A percentile compares a stretch with the other conserved stretches of the same genome.
These are phyloP conservation scores for Boeremia lycopersici DNA, from an alignment of 2,329 filamentous ascomycete species.

Conservation along the genomic window DNA sequence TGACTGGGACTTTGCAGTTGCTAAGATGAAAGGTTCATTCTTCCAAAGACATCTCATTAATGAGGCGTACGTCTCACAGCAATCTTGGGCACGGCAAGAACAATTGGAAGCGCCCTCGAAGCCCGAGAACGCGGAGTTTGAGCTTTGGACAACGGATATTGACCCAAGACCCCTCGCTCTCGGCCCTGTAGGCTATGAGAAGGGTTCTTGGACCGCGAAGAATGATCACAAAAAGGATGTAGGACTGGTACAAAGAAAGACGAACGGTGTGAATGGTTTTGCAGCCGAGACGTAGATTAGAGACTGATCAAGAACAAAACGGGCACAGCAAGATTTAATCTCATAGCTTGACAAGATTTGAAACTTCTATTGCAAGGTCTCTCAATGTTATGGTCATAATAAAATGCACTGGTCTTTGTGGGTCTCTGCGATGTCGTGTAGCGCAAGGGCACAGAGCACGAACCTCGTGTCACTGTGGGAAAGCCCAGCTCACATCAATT, in stretches of 20 bases:
- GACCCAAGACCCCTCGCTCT: conserved; percentile 1
- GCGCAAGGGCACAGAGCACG: neutral
- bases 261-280: neutral
- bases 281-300: neutral
- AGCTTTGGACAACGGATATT: conserved; percentile 6
- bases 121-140: conserved; percentile 5
- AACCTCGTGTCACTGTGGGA: neutral
- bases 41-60: conserved; percentile 13
- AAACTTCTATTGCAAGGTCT: neutral
- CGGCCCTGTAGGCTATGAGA: conserved; percentile 7
- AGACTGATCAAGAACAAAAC: neutral
- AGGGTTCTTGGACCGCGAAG: conserved; percentile 2
- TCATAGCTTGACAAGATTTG: neutral
- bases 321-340: neutral
- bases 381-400: neutral
- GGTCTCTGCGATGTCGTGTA: neutral
- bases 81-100: conserved; percentile 5
- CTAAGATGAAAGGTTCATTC: conserved; percentile 11
- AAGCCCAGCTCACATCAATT: neutral
- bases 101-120: conserved; percentile 3
- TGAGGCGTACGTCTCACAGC: conserved; percentile 5
- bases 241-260: neutral
- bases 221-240: neutral
- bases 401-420: neutral
- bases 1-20: conserved; percentile 42